These are phyloP conservation scores for Fraxinus platypoda DNA, from an alignment of 305 asterid genomes.

Conservation along the genomic window DNA sequence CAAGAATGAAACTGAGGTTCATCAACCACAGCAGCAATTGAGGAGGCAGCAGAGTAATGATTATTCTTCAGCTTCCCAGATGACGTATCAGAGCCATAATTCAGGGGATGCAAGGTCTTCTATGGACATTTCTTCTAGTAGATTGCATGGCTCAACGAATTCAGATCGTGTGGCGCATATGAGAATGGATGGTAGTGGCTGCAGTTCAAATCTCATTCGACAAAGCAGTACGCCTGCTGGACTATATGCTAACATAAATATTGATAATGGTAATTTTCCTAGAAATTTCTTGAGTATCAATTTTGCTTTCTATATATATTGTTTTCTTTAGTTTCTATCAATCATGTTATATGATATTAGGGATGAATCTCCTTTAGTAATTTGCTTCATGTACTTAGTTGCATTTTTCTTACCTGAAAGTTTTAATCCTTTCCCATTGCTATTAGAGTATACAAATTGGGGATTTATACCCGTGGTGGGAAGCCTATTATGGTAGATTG, in stretches of 20 bases:
- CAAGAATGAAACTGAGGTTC: conserved; percentile 37
- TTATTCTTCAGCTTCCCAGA: conserved; percentile 32
- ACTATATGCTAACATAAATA: conserved; percentile 45
- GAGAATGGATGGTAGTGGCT: conserved; percentile 38
- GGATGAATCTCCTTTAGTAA: neutral
- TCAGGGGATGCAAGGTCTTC: conserved; percentile 23
- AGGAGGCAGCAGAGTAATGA: conserved; percentile 37
- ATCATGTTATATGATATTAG: neutral
- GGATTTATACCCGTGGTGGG: neutral
- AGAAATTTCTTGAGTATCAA: neutral
- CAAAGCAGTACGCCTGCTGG: conserved; percentile 92
- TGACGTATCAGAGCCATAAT: conserved; percentile 30
- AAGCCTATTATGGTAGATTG: neutral
- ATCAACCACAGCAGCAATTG: conserved; percentile 24
- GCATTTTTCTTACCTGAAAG: neutral
- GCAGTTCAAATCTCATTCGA: conserved; percentile 54
- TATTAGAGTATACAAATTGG: neutral
- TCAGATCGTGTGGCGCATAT: conserved; percentile 24
- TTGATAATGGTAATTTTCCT: conserved; percentile 42
- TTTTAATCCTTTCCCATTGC: neutral
- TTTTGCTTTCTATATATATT: neutral
- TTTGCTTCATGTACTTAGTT: neutral
- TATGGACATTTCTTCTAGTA: conserved; percentile 25
- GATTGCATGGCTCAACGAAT: conserved; percentile 27
- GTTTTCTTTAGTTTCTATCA: neutral